Conservation (phyloP, 176 grass and related monocot species). For the Tillandsia leiboldiana region DNA sequence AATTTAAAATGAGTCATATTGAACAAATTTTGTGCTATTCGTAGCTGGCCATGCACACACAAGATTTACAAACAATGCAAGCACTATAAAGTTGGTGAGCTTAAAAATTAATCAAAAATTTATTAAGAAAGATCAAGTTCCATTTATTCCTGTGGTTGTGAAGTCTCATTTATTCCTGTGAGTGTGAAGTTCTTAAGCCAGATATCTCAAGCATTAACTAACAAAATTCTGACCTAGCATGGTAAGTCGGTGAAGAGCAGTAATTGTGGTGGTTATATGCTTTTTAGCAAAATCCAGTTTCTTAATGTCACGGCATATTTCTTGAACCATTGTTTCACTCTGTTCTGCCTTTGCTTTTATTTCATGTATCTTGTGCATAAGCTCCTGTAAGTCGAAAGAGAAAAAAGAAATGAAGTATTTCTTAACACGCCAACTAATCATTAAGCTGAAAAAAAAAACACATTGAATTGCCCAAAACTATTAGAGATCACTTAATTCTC, state of each 20-base stretch:
- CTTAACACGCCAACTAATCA: background rate
- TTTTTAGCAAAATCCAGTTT: slow-evolving; percentile 95
- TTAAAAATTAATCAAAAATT: too few relatives aligned
- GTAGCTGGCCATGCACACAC: too few relatives aligned
- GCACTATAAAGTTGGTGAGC: too few relatives aligned
- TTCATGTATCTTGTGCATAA: slow-evolving; percentile 94
- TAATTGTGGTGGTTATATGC: slow-evolving; percentile 98
- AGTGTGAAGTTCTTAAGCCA: background rate
- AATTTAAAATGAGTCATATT: too few relatives aligned
- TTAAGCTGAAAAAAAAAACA: too few relatives aligned
- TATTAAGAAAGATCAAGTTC: too few relatives aligned
- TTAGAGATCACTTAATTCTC: background rate
- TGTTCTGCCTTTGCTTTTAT: slow-evolving; percentile 93
- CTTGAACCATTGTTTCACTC: slow-evolving; percentile 99
- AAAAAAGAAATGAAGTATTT: slow-evolving; percentile 2
- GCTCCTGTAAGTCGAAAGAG: slow-evolving; percentile 40
- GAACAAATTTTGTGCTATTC: too few relatives aligned
- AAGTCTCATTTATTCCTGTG: background rate
- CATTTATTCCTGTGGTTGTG: too few relatives aligned
- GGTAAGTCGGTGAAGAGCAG: slow-evolving; percentile 91
- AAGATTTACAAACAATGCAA: too few relatives aligned
- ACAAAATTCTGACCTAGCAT: slow-evolving; percentile 69
- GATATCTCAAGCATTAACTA: slow-evolving; percentile 1
- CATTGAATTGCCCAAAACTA: background rate
- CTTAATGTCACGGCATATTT: slow-evolving; percentile 97